Percentiles rank a stretch among this genome's conserved stretches.
These are phyloP conservation scores for Ogataea methylovora DNA, from an alignment of 805 yeast species.

Conservation along the genomic window DNA sequence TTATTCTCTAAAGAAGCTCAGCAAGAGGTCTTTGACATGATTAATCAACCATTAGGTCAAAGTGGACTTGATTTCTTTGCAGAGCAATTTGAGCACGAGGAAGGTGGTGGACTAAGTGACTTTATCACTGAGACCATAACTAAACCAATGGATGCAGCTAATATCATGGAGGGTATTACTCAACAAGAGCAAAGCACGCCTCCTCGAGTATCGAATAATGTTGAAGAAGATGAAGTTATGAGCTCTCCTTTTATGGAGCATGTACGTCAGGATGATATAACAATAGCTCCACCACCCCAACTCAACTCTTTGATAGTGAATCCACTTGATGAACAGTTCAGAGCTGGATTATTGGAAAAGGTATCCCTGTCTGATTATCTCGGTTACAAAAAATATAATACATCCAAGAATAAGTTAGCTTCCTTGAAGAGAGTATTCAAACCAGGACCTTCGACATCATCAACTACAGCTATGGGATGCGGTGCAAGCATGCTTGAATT, in stretches of 20 bases:
- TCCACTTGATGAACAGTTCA: conserved; percentile 36
- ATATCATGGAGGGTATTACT: background rate
- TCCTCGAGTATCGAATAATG: too few relatives aligned
- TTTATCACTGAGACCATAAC: conserved; percentile 45
- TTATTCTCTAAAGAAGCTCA: conserved; percentile 68
- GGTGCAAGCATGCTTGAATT: conserved; percentile 36
- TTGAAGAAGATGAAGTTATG: conserved; percentile 13
- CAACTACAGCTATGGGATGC: conserved; percentile 17
- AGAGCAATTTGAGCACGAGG: conserved; percentile 6
- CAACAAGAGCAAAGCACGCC: too few relatives aligned
- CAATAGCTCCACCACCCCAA: background rate
- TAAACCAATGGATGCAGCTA: conserved; percentile 7
- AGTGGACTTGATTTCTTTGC: conserved; percentile 18
- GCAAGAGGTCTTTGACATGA: conserved; percentile 68
- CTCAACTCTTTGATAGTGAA: conserved; percentile 13
- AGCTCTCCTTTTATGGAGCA: conserved; percentile 44
- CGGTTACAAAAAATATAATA: background rate
- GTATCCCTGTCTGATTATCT: conserved; percentile 28
- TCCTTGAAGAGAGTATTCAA: conserved; percentile 13
- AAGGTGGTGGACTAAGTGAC: conserved; percentile 20
- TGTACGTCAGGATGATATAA: conserved; percentile 7
- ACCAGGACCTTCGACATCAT: conserved; percentile 5
- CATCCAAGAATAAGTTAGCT: conserved; percentile 6
- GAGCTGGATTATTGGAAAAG: conserved; percentile 29
- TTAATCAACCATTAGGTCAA: conserved; percentile 41